Percentiles rank a stretch among this genome's conserved stretches.
These are phyloP conservation scores for Gossypium ekmanianum DNA, from an alignment of 345 rosid genomes.

Conservation along the genomic window DNA sequence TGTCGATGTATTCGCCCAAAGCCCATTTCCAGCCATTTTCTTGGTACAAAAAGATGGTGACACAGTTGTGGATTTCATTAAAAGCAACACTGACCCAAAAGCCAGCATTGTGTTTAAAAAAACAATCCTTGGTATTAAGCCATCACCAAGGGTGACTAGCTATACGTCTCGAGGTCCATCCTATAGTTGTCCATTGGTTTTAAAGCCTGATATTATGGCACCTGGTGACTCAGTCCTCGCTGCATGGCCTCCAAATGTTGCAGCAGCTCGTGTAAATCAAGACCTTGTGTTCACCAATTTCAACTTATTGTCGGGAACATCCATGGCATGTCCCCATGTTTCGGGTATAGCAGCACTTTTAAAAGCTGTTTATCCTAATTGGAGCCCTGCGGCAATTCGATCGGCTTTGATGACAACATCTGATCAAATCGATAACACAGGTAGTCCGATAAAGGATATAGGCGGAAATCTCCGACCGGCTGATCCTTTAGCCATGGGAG, in stretches of 20 bases:
- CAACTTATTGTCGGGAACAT: background rate
- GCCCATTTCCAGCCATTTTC: background rate
- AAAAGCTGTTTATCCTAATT: background rate
- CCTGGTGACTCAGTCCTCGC: background rate
- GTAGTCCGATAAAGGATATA: background rate
- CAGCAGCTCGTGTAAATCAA: background rate
- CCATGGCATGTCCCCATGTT: conserved; percentile 7
- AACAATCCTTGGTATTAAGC: background rate
- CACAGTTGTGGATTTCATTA: background rate
- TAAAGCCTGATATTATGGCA: background rate
- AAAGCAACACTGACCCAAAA: background rate
- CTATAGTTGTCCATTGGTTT: background rate
- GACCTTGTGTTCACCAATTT: background rate
- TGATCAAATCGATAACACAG: background rate
- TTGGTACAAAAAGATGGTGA: background rate
- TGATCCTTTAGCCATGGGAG: background rate
- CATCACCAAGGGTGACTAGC: background rate
- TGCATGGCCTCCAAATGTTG: background rate
- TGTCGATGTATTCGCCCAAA: background rate
- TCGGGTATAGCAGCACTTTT: background rate
- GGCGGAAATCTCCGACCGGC: background rate
- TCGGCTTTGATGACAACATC: background rate
- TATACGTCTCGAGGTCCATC: background rate
- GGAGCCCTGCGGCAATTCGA: background rate
- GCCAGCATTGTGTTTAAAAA: background rate